Evolutionary conservation across 2,329 filamentous ascomycete genomes (phyloP).

Genomic region (Volutella citrinella): DNA sequence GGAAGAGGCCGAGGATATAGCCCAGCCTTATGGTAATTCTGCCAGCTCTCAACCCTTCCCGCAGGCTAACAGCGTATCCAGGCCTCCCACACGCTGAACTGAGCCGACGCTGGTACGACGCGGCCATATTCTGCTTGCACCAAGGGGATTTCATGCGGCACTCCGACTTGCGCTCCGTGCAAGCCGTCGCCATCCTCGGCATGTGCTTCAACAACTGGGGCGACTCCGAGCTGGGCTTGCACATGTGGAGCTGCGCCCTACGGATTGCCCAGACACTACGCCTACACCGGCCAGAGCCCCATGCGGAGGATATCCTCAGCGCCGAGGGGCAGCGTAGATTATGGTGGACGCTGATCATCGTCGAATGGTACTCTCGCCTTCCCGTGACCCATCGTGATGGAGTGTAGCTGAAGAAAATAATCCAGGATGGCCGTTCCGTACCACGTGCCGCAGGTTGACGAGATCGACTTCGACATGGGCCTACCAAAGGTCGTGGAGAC

Average conservation of each 20-base stretch:
- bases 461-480: conserved; percentile 5
- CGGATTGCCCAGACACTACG: conserved; percentile 4
- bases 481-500: conserved; percentile 2
- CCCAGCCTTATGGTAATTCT: conserved; percentile 3
- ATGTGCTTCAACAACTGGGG: conserved; percentile 10
- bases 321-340: conserved; percentile 9
- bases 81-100: conserved; percentile 1
- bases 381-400: too few relatives aligned
- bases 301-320: not conserved
- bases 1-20: conserved; percentile 1
- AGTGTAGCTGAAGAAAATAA: not conserved
- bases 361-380: conserved; percentile 6
- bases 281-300: conserved; percentile 2
- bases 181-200: conserved; percentile 8
- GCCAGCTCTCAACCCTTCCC: not conserved
- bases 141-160: conserved; percentile 5
- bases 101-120: conserved; percentile 9
- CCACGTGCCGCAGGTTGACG: conserved; percentile 4
- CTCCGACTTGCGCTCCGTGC: conserved; percentile 6
- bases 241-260: conserved; percentile 8
- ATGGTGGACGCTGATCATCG: conserved; percentile 13
- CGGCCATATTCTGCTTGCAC: conserved; percentile 8
- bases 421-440: conserved; percentile 6
- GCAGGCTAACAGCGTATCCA: not conserved
- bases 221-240: conserved; percentile 8